These are phyloP conservation scores for Ceratobasidium papillatum DNA, from an alignment of 1,284 basidiomycete species.

Conservation along the genomic window DNA sequence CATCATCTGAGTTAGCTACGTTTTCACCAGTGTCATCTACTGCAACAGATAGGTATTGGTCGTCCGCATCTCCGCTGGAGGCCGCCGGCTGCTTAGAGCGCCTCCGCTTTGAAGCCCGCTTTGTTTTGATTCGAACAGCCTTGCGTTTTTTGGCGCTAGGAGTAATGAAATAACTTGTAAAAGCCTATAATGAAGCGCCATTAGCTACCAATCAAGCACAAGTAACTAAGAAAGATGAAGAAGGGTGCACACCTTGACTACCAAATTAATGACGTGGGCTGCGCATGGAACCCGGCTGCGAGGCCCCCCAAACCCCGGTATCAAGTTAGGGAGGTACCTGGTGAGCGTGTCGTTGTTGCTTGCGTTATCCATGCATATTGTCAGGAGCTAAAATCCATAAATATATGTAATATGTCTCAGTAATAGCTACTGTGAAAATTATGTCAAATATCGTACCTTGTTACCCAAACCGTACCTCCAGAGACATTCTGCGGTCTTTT, in stretches of 20 bases:
- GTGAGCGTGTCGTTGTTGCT: constrained; percentile 9
- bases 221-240: too few relatives aligned
- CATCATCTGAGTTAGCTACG: too few relatives aligned
- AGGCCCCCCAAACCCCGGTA: background rate
- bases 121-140: background rate
- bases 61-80: too few relatives aligned
- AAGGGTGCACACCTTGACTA: background rate
- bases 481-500: background rate
- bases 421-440: background rate
- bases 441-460: background rate
- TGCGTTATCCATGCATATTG: background rate
- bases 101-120: background rate
- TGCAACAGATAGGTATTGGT: too few relatives aligned
- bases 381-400: background rate
- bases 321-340: background rate
- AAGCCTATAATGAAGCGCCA: background rate
- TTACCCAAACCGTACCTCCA: background rate
- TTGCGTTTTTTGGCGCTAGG: background rate
- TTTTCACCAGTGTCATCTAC: too few relatives aligned
- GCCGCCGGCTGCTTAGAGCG: too few relatives aligned
- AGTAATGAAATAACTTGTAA: background rate
- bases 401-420: background rate
- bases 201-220: background rate
- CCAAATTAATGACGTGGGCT: background rate
- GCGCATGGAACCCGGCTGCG: background rate